Evolutionary conservation across 345 rosid genomes (phyloP).

Genomic region (Erodium maritimum): DNA sequence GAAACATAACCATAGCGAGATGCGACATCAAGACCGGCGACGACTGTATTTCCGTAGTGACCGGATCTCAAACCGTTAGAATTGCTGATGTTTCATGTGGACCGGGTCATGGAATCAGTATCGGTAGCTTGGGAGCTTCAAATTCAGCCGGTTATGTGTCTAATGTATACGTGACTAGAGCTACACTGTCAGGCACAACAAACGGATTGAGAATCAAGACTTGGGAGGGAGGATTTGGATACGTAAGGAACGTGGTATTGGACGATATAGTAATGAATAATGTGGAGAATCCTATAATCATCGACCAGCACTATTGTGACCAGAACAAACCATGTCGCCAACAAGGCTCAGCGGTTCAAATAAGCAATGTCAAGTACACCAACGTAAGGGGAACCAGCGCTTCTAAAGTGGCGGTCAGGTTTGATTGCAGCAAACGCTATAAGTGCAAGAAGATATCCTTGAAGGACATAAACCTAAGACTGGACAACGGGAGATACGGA

Average conservation of each 20-base stretch:
- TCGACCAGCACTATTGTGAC: constrained; percentile 79
- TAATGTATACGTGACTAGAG: constrained; percentile 51
- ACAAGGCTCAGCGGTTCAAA: constrained; percentile 71
- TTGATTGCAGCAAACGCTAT: constrained; percentile 43
- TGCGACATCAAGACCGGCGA: constrained; percentile 51
- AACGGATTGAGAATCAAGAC: constrained; percentile 86
- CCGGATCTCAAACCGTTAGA: constrained; percentile 63
- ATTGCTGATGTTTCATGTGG: constrained; percentile 70
- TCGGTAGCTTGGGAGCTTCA: constrained; percentile 72
- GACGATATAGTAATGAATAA: constrained; percentile 49
- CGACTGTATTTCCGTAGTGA: constrained; percentile 82
- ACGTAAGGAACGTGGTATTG: constrained; percentile 52
- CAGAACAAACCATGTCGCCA: constrained; percentile 28
- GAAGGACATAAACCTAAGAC: constrained; percentile 36
- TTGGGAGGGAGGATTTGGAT: constrained; percentile 91
- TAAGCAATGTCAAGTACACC: constrained; percentile 54
- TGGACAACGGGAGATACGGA: constrained; percentile 12
- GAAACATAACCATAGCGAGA: constrained; percentile 40
- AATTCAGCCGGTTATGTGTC: constrained; percentile 56
- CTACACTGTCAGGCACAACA: constrained; percentile 53
- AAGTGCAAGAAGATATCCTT: constrained; percentile 49
- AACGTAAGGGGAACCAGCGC: constrained; percentile 75
- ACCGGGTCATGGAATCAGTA: too few species aligned
- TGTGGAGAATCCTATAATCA: constrained; percentile 70
- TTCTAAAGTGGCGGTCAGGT: constrained; percentile 41